Percentiles rank a stretch among this genome's conserved stretches.
Evolutionary conservation across 2,329 filamentous ascomycete genomes (phyloP).

Genomic region (Monilinia fructigena): DNA sequence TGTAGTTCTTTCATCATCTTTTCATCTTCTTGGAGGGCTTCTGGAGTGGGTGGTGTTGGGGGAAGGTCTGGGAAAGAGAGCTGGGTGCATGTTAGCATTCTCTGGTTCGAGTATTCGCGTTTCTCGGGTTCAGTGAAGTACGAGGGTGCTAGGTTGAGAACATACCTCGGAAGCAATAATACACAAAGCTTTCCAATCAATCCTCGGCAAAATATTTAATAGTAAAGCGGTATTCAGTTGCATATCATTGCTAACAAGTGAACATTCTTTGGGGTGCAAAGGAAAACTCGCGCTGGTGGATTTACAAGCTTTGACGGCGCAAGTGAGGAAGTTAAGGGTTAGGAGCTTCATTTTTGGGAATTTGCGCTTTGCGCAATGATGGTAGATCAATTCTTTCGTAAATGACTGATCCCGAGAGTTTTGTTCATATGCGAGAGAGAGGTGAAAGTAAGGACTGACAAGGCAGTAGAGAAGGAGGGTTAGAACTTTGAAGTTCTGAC

Average conservation of each 20-base stretch:
- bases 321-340: conserved; percentile 94
- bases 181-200: conserved; percentile 84
- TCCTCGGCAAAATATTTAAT: conserved; percentile 76
- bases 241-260: conserved; percentile 80
- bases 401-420: neutral
- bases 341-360: conserved; percentile 76
- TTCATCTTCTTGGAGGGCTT: conserved; percentile 63
- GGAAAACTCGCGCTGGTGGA: conserved; percentile 76
- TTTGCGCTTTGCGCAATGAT: neutral
- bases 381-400: neutral
- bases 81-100: conserved; percentile 46
- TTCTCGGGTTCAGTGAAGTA: neutral
- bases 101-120: conserved; percentile 10
- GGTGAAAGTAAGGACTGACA: no score
- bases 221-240: conserved; percentile 80
- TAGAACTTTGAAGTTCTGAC: neutral
- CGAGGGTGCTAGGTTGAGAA: conserved; percentile 28
- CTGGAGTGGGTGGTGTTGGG: conserved; percentile 58
- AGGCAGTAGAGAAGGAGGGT: neutral
- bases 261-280: conserved; percentile 86
- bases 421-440: no score
- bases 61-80: conserved; percentile 77
- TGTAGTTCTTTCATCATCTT: conserved; percentile 77
- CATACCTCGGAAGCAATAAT: conserved; percentile 73
- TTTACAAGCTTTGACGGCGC: conserved; percentile 94